Base-by-base conservation (phyloP, 2,329 filamentous ascomycete species). In the Clonostachys rhizophaga region DNA sequence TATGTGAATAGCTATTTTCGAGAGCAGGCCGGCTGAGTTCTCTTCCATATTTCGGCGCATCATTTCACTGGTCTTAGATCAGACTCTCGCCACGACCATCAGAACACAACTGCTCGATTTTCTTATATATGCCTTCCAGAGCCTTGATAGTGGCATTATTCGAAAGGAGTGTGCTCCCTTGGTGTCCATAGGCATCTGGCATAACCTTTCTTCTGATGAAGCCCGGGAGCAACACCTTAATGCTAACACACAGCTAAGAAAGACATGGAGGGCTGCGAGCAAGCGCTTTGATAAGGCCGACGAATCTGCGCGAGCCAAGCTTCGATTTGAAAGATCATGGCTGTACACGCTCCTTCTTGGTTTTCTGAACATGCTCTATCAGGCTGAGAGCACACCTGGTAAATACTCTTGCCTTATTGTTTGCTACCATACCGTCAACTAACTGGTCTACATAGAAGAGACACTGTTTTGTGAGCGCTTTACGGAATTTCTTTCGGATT, bases 151-250 rank as follows among this genome's bases (percentile, higher is more conserved):
- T 61, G 80, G 81, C 36, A 80, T 95, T 47, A 88, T 99, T 44
- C 85, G 94, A 52, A 97, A 96, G 65, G 94, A 99, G 72, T 97
- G 94, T 66, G 94, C 92, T 7, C 90, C 95, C 2, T 73, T 99
- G 45, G 92, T 99, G 17, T 94, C 91, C 12, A 96, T 99, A 57
- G 86, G 89, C 1, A 90, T 94, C 57, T 99, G 94, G 94, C 89
- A 97, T 59, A 95, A 96, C 61, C 71, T 99, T 36, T 87, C 89
- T 33, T 87, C 80, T 48, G 90, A 95, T 34, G 76, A 79, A 49
- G 80, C 84, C 52, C 81, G 90, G 54, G 89, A 95, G 47, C 72
- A 73, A 34, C 81, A 84, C 47, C 76, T 99, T 33, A 83, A 89
- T 40, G 84, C 88, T 55, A 79, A 81, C 42, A 69, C 81, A n/a